Percentiles rank a stretch among this genome's conserved stretches.
phyloP scores from a whole-genome alignment of 495 filamentous ascomycete species.

The Aspergillus olivimuriae region DNA sequence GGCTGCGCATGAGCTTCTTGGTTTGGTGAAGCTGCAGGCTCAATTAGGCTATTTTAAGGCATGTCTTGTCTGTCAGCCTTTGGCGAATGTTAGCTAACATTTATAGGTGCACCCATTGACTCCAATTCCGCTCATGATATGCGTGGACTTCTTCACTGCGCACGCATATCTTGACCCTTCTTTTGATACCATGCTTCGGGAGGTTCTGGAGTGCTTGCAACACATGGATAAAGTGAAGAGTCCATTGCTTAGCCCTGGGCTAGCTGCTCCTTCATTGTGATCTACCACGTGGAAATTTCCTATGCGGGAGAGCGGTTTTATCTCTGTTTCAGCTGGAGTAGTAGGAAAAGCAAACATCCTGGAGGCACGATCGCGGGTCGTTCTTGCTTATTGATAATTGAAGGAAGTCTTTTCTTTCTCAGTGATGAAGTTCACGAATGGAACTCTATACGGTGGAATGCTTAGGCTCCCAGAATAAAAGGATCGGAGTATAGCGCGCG shows the following conservation, averaged over 20 bases:
- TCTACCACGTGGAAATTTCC: too few species aligned
- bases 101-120: constrained; percentile 18
- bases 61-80: background rate
- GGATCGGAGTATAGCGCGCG: too few species aligned
- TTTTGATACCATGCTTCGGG: constrained; percentile 17
- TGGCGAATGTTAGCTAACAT: background rate
- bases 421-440: too few species aligned
- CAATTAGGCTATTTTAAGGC: constrained; percentile 20
- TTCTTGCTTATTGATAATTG: too few species aligned
- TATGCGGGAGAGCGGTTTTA: background rate
- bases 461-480: too few species aligned
- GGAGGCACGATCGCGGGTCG: too few species aligned
- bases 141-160: constrained; percentile 16
- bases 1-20: constrained; percentile 18
- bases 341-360: too few species aligned
- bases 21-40: constrained; percentile 16
- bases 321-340: too few species aligned
- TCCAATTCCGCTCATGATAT: constrained; percentile 20
- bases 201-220: constrained; percentile 15
- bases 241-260: constrained; percentile 6
- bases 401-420: too few species aligned
- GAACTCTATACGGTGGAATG: too few species aligned
- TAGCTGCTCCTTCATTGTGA: too few species aligned
- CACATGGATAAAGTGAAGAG: constrained; percentile 19
- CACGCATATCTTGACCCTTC: constrained; percentile 15